phyloP scores from a whole-genome alignment of 2,329 filamentous ascomycete species.

The Teratosphaeria viscida region DNA sequence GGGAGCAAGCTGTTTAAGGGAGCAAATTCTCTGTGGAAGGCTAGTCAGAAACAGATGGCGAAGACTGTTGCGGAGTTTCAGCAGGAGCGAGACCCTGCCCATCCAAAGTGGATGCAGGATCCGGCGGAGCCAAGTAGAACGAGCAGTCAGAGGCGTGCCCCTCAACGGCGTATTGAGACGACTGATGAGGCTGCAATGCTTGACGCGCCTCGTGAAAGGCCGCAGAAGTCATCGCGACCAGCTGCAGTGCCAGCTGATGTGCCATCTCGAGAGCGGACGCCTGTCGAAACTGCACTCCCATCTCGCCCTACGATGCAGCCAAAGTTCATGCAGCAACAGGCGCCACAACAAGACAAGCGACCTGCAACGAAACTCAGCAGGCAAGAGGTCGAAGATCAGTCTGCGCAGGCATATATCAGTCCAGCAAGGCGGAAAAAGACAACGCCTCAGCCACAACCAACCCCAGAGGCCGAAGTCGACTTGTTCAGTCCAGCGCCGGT shows the following conservation, averaged over 20 bases:
- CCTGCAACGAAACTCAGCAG: constrained; percentile 54
- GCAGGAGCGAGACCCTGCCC: constrained; percentile 60
- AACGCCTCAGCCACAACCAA: constrained; percentile 30
- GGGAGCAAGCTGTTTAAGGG: constrained; percentile 83
- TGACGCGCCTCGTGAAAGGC: constrained; percentile 46
- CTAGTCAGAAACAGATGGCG: constrained; percentile 82
- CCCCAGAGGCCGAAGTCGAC: constrained; percentile 24
- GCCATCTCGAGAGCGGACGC: constrained; percentile 13
- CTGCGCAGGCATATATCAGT: constrained; percentile 75
- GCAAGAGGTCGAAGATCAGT: constrained; percentile 68
- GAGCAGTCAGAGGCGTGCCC: constrained; percentile 17
- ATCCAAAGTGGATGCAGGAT: constrained; percentile 94
- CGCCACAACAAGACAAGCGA: constrained; percentile 30
- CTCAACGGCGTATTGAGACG: constrained; percentile 13
- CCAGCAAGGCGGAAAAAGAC: constrained; percentile 69
- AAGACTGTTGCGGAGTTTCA: constrained; percentile 83
- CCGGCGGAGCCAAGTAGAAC: constrained; percentile 18
- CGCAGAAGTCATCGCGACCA: constrained; percentile 38
- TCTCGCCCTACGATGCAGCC: constrained; percentile 30
- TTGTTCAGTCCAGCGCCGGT: constrained; percentile 21
- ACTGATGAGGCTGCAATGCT: constrained; percentile 63
- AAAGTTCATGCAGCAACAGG: constrained; percentile 28
- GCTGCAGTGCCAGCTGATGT: constrained; percentile 17
- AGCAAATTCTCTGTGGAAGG: constrained; percentile 91
- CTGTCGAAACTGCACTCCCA: constrained; percentile 25